phyloP scores from a whole-genome alignment of 78 protist species.

The Dictyostelium capitatum region DNA sequence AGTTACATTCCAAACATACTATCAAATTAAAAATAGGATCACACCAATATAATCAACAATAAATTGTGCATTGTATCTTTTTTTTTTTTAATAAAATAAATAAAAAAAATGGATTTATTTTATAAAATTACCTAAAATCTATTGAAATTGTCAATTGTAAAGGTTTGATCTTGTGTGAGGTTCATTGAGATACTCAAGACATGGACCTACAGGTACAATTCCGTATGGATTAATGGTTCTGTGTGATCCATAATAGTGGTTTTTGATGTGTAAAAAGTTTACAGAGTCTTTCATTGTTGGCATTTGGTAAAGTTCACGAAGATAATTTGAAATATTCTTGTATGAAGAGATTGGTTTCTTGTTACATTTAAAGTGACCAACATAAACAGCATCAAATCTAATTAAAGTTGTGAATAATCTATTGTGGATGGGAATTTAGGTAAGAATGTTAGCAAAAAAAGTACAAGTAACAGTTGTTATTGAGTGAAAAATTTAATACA shows the following conservation, averaged over 20 bases:
- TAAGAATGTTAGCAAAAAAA: too few relatives aligned
- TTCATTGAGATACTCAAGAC: not conserved
- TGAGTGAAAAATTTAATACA: too few relatives aligned
- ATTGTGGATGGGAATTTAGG: not conserved
- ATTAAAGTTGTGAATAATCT: conserved; percentile 90
- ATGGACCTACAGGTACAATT: conserved; percentile 86
- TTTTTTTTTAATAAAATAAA: too few relatives aligned
- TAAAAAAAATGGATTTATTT: too few relatives aligned
- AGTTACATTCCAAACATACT: too few relatives aligned
- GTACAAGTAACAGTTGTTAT: too few relatives aligned
- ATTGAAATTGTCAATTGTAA: too few relatives aligned
- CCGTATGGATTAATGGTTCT: conserved; percentile 89
- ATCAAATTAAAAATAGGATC: too few relatives aligned
- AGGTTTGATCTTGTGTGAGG: conserved; percentile 11
- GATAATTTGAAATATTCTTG: conserved; percentile 83
- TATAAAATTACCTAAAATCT: too few relatives aligned
- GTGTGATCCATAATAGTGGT: conserved; percentile 86
- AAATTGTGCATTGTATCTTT: too few relatives aligned
- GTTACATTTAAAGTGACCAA: conserved; percentile 90
- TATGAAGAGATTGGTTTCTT: conserved; percentile 79
- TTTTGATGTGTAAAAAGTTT: conserved; percentile 89
- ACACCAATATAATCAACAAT: too few relatives aligned
- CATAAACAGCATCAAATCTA: conserved; percentile 94
- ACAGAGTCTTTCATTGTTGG: conserved; percentile 39
- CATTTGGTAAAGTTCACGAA: conserved; percentile 86